A percentile compares a stretch with the other conserved stretches of the same genome.
Evolutionary conservation across 306 rosid species (phyloP).

Genomic region (Cucumis melo): DNA sequence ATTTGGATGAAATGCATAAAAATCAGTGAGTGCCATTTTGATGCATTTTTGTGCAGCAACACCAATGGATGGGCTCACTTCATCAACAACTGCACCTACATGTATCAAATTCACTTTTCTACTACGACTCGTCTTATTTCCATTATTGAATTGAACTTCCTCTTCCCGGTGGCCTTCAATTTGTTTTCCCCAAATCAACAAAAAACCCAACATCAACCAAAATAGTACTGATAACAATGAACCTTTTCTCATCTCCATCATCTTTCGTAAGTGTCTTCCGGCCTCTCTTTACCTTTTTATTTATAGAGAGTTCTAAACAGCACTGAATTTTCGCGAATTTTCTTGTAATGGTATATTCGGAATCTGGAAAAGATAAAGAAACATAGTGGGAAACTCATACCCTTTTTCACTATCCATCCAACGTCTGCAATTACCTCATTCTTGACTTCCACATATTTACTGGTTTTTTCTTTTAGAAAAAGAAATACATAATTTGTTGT

Average conservation of each 20-base stretch:
- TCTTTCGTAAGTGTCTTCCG: background rate
- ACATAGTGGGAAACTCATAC: background rate
- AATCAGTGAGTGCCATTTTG: constrained; percentile 12
- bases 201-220: background rate
- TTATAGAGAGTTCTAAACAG: background rate
- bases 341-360: background rate
- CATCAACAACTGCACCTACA: constrained; percentile 19
- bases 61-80: constrained; percentile 1
- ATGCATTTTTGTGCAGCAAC: constrained; percentile 5
- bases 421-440: background rate
- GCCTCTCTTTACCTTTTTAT: background rate
- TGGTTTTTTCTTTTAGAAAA: no score
- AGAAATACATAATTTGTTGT: no score
- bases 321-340: background rate
- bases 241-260: background rate
- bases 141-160: background rate
- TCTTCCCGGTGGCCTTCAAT: background rate
- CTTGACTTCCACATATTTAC: background rate
- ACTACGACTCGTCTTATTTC: background rate
- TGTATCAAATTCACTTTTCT: constrained; percentile 4
- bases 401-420: background rate
- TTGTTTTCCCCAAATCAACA: background rate
- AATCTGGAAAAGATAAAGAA: background rate
- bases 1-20: constrained; percentile 9
- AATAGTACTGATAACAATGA: background rate